Evolutionary conservation across 2,329 filamentous ascomycete genomes (phyloP).

Genomic region (Dissoconium aciculare): DNA sequence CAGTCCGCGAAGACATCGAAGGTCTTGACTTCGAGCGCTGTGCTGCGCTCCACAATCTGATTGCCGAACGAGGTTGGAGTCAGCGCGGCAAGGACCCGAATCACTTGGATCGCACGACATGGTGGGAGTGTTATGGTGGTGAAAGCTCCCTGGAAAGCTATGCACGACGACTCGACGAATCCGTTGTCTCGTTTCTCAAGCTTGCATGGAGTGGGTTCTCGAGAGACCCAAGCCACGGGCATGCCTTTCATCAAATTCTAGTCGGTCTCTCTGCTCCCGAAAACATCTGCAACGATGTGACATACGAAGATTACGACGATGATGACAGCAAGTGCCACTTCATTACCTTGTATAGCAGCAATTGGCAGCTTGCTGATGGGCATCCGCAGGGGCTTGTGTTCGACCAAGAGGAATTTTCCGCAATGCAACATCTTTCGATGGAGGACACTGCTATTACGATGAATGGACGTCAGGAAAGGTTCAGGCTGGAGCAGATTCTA

Average conservation of each 20-base stretch:
- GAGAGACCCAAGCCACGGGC: no score
- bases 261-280: not conserved
- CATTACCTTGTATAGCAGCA: not conserved
- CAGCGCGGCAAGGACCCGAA: conserved; percentile 4
- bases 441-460: not conserved
- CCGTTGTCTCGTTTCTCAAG: no score
- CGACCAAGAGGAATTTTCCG: not conserved
- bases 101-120: conserved; percentile 3
- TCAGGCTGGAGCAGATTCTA: not conserved
- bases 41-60: conserved; percentile 8
- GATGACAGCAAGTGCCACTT: not conserved
- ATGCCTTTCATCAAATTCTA: no score
- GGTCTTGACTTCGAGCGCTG: conserved; percentile 8
- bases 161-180: no score
- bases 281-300: not conserved
- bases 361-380: not conserved
- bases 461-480: not conserved
- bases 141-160: conserved; percentile 2
- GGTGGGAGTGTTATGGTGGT: not conserved
- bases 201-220: no score
- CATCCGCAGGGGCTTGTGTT: not conserved
- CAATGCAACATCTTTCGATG: not conserved
- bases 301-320: no score
- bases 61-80: conserved; percentile 7
- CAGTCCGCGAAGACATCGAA: conserved; percentile 5